These are phyloP conservation scores for Sequoia sempervirens DNA, from an alignment of 75 land plant genomes.

Conservation along the genomic window DNA sequence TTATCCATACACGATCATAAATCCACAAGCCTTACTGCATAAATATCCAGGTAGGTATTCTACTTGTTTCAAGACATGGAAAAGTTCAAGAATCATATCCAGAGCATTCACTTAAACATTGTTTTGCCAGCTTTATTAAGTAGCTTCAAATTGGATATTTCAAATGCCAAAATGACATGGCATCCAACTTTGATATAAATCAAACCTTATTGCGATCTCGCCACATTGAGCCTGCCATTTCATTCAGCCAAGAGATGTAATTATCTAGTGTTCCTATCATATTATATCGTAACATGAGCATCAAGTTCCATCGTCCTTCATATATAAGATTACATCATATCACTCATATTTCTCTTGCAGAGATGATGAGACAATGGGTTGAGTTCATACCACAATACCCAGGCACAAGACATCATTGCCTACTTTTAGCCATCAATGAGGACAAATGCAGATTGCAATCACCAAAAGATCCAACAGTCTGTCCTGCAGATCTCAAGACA, in stretches of 20 bases:
- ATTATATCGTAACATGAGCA: background rate
- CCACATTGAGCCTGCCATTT: background rate
- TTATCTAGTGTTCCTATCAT: background rate
- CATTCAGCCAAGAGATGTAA: background rate
- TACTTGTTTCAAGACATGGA: background rate
- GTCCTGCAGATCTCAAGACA: background rate
- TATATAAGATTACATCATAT: background rate
- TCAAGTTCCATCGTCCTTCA: background rate
- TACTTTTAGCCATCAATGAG: conserved; percentile 7
- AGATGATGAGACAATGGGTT: background rate
- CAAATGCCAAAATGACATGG: background rate
- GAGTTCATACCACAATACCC: conserved; percentile 6
- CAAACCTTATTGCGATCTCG: background rate
- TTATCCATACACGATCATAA: background rate
- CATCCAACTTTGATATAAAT: background rate
- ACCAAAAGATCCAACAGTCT: background rate
- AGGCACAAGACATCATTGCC: conserved; percentile 2
- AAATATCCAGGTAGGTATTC: background rate
- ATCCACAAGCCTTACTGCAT: background rate
- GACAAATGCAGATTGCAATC: background rate
- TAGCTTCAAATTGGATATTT: background rate
- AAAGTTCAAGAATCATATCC: background rate
- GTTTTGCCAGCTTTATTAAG: background rate
- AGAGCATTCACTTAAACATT: background rate
- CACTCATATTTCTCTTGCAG: background rate